These are phyloP conservation scores for Atkinsonella hypoxylon DNA, from an alignment of 2,329 filamentous ascomycete genomes.

Conservation along the genomic window DNA sequence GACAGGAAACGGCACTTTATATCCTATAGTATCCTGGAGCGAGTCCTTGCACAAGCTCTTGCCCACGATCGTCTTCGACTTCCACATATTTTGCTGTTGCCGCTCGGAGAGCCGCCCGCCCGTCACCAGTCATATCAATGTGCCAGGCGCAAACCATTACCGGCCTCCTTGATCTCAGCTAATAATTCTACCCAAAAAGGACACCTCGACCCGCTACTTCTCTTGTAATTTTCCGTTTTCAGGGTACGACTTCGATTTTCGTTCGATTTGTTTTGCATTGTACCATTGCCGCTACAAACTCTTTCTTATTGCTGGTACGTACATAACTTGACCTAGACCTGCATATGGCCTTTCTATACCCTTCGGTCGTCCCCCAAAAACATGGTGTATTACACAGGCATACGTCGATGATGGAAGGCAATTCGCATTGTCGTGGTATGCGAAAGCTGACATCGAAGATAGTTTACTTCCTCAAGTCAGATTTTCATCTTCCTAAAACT, in stretches of 20 bases:
- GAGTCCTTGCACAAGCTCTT: too few relatives aligned
- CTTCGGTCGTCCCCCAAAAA: background rate
- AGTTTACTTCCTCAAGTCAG: conserved; percentile 13
- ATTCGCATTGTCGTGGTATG: conserved; percentile 12
- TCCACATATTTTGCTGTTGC: background rate
- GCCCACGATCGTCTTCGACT: background rate
- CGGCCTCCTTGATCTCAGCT: background rate
- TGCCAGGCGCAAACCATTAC: background rate
- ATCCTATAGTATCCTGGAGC: too few relatives aligned
- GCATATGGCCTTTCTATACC: background rate
- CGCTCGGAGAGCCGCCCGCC: background rate
- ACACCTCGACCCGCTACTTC: background rate
- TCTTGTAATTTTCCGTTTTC: background rate
- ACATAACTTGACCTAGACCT: background rate
- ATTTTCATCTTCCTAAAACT: background rate
- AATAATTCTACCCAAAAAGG: background rate
- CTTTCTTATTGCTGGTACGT: conserved; percentile 1
- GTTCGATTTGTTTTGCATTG: background rate
- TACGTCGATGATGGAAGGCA: conserved; percentile 13
- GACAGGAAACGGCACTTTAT: too few relatives aligned
- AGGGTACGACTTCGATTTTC: conserved; percentile 2
- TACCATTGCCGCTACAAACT: background rate
- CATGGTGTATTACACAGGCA: background rate
- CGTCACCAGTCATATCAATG: background rate
- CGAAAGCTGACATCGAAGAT: conserved; percentile 20